Conservation (phyloP, 2,329 filamentous ascomycete genomes). For the Nemania abortiva region DNA sequence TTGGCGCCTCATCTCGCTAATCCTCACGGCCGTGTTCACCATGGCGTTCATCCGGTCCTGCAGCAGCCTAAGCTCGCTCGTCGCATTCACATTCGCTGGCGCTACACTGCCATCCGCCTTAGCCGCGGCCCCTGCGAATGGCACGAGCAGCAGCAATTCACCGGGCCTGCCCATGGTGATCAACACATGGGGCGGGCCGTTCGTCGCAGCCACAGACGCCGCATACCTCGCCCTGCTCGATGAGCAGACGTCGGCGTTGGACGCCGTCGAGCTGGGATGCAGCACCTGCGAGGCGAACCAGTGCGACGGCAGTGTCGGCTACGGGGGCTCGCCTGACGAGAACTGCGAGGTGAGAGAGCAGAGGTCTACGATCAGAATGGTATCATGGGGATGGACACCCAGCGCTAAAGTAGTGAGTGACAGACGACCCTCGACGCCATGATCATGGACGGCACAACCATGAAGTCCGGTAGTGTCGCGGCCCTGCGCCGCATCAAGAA, state of each 20-base stretch:
- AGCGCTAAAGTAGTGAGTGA: background rate
- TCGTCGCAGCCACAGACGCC: slow-evolving; percentile 64
- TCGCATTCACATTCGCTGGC: slow-evolving; percentile 28
- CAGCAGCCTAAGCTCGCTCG: slow-evolving; percentile 30
- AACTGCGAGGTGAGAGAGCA: slow-evolving; percentile 58
- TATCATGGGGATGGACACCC: background rate
- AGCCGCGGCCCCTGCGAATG: slow-evolving; percentile 17
- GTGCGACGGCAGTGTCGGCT: slow-evolving; percentile 68
- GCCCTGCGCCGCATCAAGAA: slow-evolving; percentile 62
- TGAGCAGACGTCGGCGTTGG: slow-evolving; percentile 56
- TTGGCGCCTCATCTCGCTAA: slow-evolving; percentile 29
- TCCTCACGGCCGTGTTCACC: slow-evolving; percentile 29
- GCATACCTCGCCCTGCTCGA: slow-evolving; percentile 58
- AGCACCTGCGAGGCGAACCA: slow-evolving; percentile 63
- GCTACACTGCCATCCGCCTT: slow-evolving; percentile 29
- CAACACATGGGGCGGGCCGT: slow-evolving; percentile 67
- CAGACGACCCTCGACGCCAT: slow-evolving; percentile 68
- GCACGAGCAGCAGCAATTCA: slow-evolving; percentile 43
- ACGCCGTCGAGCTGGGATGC: slow-evolving; percentile 66
- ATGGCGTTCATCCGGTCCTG: slow-evolving; percentile 36
- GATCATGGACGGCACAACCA: slow-evolving; percentile 67
- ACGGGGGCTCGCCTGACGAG: slow-evolving; percentile 67
- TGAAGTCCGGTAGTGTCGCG: slow-evolving; percentile 67
- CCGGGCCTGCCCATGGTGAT: slow-evolving; percentile 63
- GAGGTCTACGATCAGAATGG: background rate